Base-by-base conservation (phyloP, 805 yeast species). In the Schwanniomyces vanrijiae region DNA sequence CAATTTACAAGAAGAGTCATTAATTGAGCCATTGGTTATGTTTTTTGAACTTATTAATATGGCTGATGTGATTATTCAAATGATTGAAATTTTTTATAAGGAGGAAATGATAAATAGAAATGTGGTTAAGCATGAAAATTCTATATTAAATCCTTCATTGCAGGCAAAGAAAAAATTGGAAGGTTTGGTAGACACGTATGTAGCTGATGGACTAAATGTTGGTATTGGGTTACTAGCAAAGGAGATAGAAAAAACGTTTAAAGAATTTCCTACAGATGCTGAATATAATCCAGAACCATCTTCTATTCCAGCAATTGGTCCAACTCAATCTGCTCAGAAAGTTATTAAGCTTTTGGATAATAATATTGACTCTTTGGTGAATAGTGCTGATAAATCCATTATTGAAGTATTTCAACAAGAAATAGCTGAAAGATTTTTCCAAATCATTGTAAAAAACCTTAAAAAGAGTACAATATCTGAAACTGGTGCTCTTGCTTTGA, bases 381-480 rank as follows among this genome's bases (percentile, higher is more conserved):
- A 90, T 1, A 80, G 94, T 4, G 88, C 97, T 0, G 98, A 92
- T 46, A 88, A 86, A 60, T 80, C 90, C 0, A 85, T 95, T 10
- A 78, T 91, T 21, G 98, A 91, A 55, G 95, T 92, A 0, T 94
- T 90, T 60, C 94, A 91, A 56, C 96, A 91, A 60, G 99, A 94
- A 59, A 84, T 92, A 28, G 96, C 96, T 0, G 88, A 90, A 62
- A 65, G 98, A 37, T 84, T 94, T 50, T 90, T 89, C 59, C 83
- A 80, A 33, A 74, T 84, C 1, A 69, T 94, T 24, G 87, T 89
- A 37, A 90, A 89, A 60, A 81, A 87, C 47, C 75, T 94, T 47
- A 89, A 90, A 55, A 82, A 83, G 58, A 61, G 76, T 19, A 79
- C 83, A 0, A 81, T 92, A 1, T 87, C 95, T 3, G 83, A 83